A percentile compares a stretch with the other conserved stretches of the same genome.
phyloP scores from a whole-genome alignment of 768 basidiomycete genomes.

The Boletus edulis region DNA sequence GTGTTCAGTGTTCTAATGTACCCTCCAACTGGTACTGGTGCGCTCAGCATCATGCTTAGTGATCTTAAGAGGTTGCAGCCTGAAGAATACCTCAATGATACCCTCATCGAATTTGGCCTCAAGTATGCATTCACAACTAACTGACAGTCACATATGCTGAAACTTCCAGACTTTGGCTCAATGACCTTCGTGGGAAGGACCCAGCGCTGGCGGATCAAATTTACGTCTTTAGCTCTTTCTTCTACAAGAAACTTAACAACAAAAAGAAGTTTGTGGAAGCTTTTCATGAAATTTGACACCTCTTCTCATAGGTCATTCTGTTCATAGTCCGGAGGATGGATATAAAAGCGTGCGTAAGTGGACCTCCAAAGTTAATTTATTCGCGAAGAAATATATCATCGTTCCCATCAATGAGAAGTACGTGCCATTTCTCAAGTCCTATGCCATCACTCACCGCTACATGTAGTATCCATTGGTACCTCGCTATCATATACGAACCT shows the following conservation, averaged over 20 bases:
- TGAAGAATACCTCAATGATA: conserved; percentile 92
- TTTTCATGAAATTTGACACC: neutral
- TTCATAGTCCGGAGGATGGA: conserved; percentile 51
- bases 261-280: conserved; percentile 47
- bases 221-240: conserved; percentile 96
- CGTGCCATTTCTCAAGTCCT: conserved; percentile 18
- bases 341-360: conserved; percentile 90
- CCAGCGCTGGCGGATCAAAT: conserved; percentile 69
- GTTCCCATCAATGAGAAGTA: conserved; percentile 98
- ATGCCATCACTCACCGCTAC: conserved; percentile 4
- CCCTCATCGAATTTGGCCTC: conserved; percentile 92
- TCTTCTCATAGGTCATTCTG: conserved; percentile 13
- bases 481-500: conserved; percentile 90
- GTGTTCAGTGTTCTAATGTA: conserved; percentile 67
- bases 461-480: conserved; percentile 90
- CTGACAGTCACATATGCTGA: conserved; percentile 1
- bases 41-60: conserved; percentile 77
- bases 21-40: conserved; percentile 66
- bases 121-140: conserved; percentile 54
- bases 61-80: conserved; percentile 74
- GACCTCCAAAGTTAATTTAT: conserved; percentile 88
- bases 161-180: conserved; percentile 62
- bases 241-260: conserved; percentile 87
- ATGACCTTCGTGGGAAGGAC: conserved; percentile 49
- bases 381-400: conserved; percentile 88